Evolutionary conservation across 805 yeast species (phyloP).

Genomic region (Millerozyma miso): DNA sequence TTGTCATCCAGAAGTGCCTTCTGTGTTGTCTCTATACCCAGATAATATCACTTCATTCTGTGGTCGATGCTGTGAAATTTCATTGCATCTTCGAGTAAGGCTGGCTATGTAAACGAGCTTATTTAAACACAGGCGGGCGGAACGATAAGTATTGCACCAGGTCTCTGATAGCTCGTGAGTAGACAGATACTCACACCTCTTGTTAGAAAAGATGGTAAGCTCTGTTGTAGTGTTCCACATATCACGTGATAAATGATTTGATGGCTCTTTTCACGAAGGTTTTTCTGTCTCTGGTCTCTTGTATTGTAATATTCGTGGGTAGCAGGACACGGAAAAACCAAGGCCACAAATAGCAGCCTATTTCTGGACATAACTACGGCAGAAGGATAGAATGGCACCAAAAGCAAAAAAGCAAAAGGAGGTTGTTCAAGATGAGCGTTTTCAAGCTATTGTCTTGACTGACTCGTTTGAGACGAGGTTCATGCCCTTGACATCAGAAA

Average conservation of each 20-base stretch:
- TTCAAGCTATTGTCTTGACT: slow-evolving; percentile 92
- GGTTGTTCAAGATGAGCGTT: slow-evolving; percentile 61
- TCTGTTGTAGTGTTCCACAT: no score
- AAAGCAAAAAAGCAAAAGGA: slow-evolving; percentile 53
- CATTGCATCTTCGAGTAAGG: no score
- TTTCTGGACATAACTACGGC: background rate
- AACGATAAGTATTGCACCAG: no score
- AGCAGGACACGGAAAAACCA: background rate
- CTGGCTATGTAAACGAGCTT: no score
- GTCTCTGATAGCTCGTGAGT: no score
- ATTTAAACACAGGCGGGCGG: no score
- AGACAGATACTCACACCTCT: no score
- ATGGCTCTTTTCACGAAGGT: background rate
- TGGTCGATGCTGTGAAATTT: no score
- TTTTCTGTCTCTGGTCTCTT: background rate
- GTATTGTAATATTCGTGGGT: background rate
- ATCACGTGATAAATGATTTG: background rate
- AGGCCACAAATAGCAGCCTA: background rate
- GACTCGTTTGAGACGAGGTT: slow-evolving; percentile 92
- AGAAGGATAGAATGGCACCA: slow-evolving; percentile 36
- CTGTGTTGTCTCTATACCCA: no score
- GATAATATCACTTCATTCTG: no score
- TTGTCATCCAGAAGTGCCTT: no score
- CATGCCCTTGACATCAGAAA: slow-evolving; percentile 82
- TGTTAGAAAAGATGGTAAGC: no score